These are phyloP conservation scores for Podila minutissima DNA, from an alignment of 192 early-diverging fungal species.

Conservation along the genomic window DNA sequence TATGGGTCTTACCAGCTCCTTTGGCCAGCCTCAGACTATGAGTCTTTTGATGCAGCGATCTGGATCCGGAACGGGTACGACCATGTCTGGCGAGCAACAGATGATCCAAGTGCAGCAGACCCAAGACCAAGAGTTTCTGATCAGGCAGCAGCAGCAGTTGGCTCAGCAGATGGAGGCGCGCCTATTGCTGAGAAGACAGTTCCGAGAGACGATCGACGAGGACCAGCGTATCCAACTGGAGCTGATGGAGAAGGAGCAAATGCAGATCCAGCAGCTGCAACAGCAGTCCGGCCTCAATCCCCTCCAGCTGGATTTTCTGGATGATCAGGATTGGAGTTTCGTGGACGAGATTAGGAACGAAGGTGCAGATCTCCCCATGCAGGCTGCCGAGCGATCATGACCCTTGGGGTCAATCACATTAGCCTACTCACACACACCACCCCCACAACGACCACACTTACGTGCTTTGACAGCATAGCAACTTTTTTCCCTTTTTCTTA, in stretches of 20 bases:
- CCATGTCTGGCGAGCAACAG: background rate
- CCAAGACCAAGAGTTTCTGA: background rate
- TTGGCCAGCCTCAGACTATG: background rate
- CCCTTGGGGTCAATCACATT: background rate
- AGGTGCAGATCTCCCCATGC: background rate
- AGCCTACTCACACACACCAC: background rate
- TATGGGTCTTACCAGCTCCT: background rate
- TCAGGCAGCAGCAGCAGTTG: background rate
- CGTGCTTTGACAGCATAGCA: background rate
- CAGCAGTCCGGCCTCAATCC: conserved; percentile 15
- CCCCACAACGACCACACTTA: background rate
- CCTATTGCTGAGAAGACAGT: background rate
- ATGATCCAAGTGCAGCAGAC: background rate
- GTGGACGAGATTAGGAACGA: conserved; percentile 36
- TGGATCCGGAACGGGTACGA: background rate
- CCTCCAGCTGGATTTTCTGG: conserved; percentile 43
- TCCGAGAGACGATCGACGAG: background rate
- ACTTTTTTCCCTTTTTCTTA: too few relatives aligned
- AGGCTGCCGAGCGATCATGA: background rate
- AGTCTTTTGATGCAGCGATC: conserved; percentile 3
- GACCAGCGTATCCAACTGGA: conserved; percentile 25
- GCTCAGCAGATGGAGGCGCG: conserved; percentile 2
- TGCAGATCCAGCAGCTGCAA: conserved; percentile 32
- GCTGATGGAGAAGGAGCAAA: conserved; percentile 44
- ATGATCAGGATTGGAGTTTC: conserved; percentile 51